Evolutionary conservation across 1,139 yeast genomes (phyloP).

Genomic region (Suhomyces wounanorum): DNA sequence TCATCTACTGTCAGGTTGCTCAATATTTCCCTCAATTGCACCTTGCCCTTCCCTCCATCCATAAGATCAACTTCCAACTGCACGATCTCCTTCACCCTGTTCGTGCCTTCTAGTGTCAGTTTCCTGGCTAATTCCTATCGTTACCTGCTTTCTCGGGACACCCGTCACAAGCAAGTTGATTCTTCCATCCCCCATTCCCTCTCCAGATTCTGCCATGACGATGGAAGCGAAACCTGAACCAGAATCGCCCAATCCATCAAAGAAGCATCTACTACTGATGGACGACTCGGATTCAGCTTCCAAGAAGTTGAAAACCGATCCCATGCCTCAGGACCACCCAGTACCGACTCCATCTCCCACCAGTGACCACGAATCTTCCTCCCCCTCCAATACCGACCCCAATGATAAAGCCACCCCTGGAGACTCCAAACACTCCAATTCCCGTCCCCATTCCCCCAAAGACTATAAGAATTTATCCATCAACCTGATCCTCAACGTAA

Average conservation of each 20-base stretch:
- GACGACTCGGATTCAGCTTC: background rate
- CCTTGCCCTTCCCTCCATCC: background rate
- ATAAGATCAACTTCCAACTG: background rate
- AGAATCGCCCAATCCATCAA: slow-evolving; percentile 2
- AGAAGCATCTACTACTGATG: slow-evolving; percentile 1
- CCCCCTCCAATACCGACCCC: background rate
- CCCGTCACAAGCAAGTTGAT: background rate
- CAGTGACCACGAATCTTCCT: background rate
- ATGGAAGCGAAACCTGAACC: slow-evolving; percentile 1
- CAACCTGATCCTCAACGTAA: slow-evolving; percentile 16
- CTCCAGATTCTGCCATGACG: background rate
- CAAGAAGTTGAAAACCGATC: slow-evolving; percentile 1
- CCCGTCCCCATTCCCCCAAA: slow-evolving; percentile 12
- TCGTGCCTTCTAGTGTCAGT: background rate
- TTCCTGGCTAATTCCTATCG: background rate
- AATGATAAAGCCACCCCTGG: background rate
- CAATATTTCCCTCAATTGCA: background rate
- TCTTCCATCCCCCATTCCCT: background rate
- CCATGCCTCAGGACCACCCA: background rate
- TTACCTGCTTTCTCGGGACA: background rate
- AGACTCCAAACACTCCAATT: background rate
- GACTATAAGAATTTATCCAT: slow-evolving; percentile 16
- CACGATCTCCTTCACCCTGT: background rate
- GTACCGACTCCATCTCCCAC: slow-evolving; percentile 2
- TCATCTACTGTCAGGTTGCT: background rate